These are phyloP conservation scores for Tricholomella constricta DNA, from an alignment of 768 basidiomycete species.

Conservation along the genomic window DNA sequence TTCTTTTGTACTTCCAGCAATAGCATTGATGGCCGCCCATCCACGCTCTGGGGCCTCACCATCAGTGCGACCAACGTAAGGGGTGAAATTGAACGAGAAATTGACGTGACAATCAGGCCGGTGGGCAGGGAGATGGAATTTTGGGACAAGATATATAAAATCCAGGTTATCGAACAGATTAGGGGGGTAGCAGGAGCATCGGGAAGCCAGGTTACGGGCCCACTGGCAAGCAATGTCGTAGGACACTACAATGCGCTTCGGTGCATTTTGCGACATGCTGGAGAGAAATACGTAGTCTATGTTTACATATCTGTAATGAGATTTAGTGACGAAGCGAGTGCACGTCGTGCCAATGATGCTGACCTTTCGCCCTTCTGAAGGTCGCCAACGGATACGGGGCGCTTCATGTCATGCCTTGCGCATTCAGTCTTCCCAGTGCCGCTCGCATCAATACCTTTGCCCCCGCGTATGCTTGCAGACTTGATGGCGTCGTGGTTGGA, in stretches of 20 bases:
- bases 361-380: no score
- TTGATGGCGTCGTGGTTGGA: no score
- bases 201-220: slow-evolving; percentile 19
- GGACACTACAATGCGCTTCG: slow-evolving; percentile 15
- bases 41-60: no score
- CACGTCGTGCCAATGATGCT: no score
- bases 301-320: slow-evolving; percentile 16
- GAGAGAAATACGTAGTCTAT: slow-evolving; percentile 29
- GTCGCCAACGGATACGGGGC: no score
- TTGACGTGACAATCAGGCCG: slow-evolving; percentile 15
- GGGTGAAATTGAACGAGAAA: no score
- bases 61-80: no score
- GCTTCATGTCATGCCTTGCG: slow-evolving; percentile 21
- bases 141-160: slow-evolving; percentile 24
- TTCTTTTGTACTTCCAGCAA: slow-evolving; percentile 19
- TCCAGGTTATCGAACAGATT: background rate
- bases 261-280: slow-evolving; percentile 13
- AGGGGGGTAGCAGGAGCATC: slow-evolving; percentile 3
- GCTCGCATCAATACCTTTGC: no score
- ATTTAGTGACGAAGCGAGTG: no score
- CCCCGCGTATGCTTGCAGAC: no score
- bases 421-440: slow-evolving; percentile 23
- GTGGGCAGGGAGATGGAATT: slow-evolving; percentile 31
- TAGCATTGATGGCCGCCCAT: slow-evolving; percentile 22
- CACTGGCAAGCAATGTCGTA: slow-evolving; percentile 35